These are phyloP conservation scores for Cymbopogon flexuosus DNA, from an alignment of 202 grass and related monocot genomes.

Conservation along the genomic window DNA sequence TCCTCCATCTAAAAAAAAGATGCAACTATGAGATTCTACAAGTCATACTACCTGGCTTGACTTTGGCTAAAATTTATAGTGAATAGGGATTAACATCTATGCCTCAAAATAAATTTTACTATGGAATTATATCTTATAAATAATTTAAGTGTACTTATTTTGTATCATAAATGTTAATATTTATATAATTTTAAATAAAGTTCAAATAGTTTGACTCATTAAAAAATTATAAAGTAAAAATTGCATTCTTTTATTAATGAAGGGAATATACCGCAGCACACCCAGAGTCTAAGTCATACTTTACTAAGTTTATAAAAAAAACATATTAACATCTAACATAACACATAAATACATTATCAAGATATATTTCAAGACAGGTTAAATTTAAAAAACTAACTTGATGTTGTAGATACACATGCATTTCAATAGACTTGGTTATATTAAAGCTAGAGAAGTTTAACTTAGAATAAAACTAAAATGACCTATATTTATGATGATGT, in stretches of 20 bases:
- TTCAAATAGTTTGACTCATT: neutral
- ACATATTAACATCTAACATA: neutral
- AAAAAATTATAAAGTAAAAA: neutral
- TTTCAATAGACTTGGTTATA: neutral
- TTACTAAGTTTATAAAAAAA: no score
- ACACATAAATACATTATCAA: neutral
- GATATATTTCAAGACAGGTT: neutral
- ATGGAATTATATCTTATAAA: neutral
- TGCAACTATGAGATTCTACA: neutral
- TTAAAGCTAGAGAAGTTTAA: neutral
- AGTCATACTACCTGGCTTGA: neutral
- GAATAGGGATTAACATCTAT: no score
- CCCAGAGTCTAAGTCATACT: neutral
- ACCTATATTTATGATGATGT: no score
- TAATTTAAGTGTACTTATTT: neutral
- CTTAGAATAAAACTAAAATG: neutral
- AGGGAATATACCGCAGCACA: neutral
- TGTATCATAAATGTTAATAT: neutral
- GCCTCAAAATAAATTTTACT: no score
- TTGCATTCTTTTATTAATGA: neutral
- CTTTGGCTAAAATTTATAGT: neutral
- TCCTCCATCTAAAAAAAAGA: no score
- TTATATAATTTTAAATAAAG: neutral
- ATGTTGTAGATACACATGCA: neutral
- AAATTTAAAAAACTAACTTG: neutral